Percentiles rank a stretch among this genome's conserved stretches.
These are phyloP conservation scores for Crucibulum laeve DNA, from an alignment of 768 basidiomycete species.

Conservation along the genomic window DNA sequence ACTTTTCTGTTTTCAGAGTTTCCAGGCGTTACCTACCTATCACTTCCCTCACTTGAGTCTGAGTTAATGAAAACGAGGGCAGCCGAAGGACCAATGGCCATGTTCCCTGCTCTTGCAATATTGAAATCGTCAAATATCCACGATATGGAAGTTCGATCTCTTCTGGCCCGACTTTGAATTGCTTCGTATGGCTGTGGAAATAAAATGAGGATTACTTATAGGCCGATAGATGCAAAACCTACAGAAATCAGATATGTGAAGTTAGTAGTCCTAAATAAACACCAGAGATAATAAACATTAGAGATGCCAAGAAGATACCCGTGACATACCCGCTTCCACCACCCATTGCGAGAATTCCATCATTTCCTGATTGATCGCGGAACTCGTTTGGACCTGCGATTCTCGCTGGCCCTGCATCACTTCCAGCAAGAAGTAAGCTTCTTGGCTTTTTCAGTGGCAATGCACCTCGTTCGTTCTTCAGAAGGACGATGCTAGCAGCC, in stretches of 20 bases:
- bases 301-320: neutral
- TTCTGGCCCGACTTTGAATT: slow-evolving; percentile 1
- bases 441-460: slow-evolving; percentile 42
- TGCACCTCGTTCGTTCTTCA: slow-evolving; percentile 50
- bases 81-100: slow-evolving; percentile 32
- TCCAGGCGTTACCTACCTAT: slow-evolving; percentile 28
- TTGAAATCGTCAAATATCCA: slow-evolving; percentile 4
- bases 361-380: slow-evolving; percentile 49
- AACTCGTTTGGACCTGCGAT: slow-evolving; percentile 56
- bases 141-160: neutral
- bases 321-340: slow-evolving; percentile 14
- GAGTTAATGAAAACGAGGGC: slow-evolving; percentile 80
- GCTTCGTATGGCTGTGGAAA: slow-evolving; percentile 1
- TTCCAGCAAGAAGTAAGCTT: slow-evolving; percentile 54
- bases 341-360: slow-evolving; percentile 61
- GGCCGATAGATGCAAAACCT: neutral
- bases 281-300: neutral
- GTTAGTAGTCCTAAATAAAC: neutral
- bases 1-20: slow-evolving; percentile 47
- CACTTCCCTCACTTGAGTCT: slow-evolving; percentile 82
- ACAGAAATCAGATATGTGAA: slow-evolving; percentile 3
- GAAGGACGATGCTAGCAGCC: slow-evolving; percentile 55
- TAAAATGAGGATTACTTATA: neutral
- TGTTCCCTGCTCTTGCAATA: slow-evolving; percentile 1
- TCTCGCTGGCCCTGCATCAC: slow-evolving; percentile 51